Evolutionary conservation across 2,329 filamentous ascomycete species (phyloP), one percentile per base, ranked within the genome.

Genomic region (Arachnomyces sp.): DNA sequence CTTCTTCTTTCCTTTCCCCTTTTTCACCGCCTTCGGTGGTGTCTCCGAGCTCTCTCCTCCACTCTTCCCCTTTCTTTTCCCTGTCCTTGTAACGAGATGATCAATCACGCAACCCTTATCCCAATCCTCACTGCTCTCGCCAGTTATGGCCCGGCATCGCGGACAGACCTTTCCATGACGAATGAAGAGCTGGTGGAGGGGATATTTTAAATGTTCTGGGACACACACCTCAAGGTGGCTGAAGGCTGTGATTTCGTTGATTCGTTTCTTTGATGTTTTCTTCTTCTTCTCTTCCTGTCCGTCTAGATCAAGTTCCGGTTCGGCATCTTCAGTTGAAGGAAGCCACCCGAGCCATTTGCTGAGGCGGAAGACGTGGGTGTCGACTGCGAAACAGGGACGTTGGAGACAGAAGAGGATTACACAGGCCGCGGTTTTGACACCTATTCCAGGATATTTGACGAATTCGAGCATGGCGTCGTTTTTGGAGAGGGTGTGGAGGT

Each of bases 281-380:
- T 39, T 61, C 58, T 41, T 61, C 44, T 35, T 55, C 30, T 55
- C 48, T 29, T 52, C 48, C 30, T 52, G 49, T 14, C 52, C 37
- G 9, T 33, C 42, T 2, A 51, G 21, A 5, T 25, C 21, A 9
- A 9, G 9, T 25, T 25, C 21, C 9, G 9, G 21, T 25, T 25
- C 21, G 9, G 21, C 17, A 3, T 44, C 58, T 14, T 54, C 57
- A 30, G 65, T 60, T 6, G 66, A 56, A 1, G 78, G 78, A 1
- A 80, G 65, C 78, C 78, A 82, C 16, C 72, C 71, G 0, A 82
- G 67, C 68, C 78, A 79, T 38, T 74, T 73, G 48, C 69, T 74
- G 11, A 82, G 68, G 1, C 78, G 73, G 52, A 80, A 81, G 44
- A 82, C 77, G 55, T 82, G 78, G 1, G 78, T 82, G 48, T 82